Conservation (phyloP, 306 rosid species). For the Glycine soja region DNA sequence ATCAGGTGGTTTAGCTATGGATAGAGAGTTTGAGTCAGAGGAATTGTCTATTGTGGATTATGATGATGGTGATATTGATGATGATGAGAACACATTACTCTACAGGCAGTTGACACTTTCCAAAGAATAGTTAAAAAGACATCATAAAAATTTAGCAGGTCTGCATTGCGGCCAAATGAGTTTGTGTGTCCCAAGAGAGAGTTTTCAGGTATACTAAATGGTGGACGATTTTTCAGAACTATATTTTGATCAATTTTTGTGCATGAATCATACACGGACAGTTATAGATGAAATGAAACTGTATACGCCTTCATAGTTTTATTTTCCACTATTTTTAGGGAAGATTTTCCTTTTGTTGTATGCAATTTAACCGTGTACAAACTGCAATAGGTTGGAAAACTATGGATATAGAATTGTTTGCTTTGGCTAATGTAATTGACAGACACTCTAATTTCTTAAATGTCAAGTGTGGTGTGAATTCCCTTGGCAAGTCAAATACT, state of each 20-base stretch:
- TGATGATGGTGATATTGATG: slow-evolving; percentile 59
- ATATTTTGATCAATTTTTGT: background rate
- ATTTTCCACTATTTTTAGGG: slow-evolving; percentile 5
- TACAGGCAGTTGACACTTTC: slow-evolving; percentile 63
- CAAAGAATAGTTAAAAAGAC: slow-evolving; percentile 42
- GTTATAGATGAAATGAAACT: slow-evolving; percentile 21
- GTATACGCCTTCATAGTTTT: slow-evolving; percentile 38
- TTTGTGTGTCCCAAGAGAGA: slow-evolving; percentile 5
- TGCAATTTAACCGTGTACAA: slow-evolving; percentile 19
- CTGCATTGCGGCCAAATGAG: background rate
- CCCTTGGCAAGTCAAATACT: too few relatives aligned
- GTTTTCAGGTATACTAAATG: slow-evolving; percentile 27
- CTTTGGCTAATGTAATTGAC: too few relatives aligned
- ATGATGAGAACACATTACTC: slow-evolving; percentile 67
- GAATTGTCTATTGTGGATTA: slow-evolving; percentile 59
- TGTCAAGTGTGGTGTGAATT: too few relatives aligned
- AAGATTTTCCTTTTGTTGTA: background rate
- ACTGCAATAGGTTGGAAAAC: slow-evolving; percentile 12
- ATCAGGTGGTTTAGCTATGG: slow-evolving; percentile 34
- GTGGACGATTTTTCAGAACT: slow-evolving; percentile 8
- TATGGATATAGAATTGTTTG: background rate
- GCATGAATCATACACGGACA: background rate
- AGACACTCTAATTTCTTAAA: too few relatives aligned
- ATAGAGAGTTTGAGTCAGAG: slow-evolving; percentile 46
- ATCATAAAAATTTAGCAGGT: slow-evolving; percentile 14